Percentiles rank a stretch among this genome's conserved stretches.
phyloP scores from a whole-genome alignment of 176 grass and related monocot species.

The Carex scoparia region DNA sequence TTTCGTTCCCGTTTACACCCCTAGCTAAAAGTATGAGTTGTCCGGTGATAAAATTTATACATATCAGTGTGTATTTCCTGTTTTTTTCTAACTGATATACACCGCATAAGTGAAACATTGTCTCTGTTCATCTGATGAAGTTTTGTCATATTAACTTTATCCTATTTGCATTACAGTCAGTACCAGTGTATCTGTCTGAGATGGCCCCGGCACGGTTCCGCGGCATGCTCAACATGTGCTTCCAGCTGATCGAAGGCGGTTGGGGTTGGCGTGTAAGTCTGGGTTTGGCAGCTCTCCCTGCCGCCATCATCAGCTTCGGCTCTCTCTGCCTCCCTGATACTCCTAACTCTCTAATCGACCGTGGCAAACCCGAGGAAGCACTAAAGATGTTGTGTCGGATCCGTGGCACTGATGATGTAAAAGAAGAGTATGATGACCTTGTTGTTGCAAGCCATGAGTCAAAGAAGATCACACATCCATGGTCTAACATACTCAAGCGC shows the following conservation, averaged over 20 bases:
- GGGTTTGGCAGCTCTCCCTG: slow-evolving; percentile 35
- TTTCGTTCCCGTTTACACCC: too few species aligned
- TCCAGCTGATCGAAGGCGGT: slow-evolving; percentile 36
- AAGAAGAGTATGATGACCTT: slow-evolving; percentile 37
- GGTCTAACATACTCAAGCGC: slow-evolving; percentile 34
- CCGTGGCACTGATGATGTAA: slow-evolving; percentile 38
- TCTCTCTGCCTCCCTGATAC: slow-evolving; percentile 40
- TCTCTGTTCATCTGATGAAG: neutral
- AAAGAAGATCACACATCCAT: slow-evolving; percentile 34
- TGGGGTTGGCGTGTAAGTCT: slow-evolving; percentile 48
- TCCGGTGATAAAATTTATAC: neutral
- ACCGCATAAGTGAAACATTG: neutral
- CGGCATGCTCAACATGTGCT: too few species aligned
- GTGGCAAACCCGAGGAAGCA: slow-evolving; percentile 24
- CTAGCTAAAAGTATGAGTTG: neutral
- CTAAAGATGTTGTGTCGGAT: slow-evolving; percentile 16
- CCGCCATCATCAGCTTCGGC: slow-evolving; percentile 34
- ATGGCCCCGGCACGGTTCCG: slow-evolving; percentile 51
- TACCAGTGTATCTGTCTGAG: slow-evolving; percentile 43
- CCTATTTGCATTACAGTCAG: slow-evolving; percentile 29
- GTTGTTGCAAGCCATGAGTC: slow-evolving; percentile 35
- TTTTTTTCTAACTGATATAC: neutral
- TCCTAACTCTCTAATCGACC: slow-evolving; percentile 50
- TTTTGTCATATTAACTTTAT: neutral
- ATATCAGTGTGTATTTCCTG: neutral